Percentiles rank a stretch among this genome's conserved stretches.
These are phyloP conservation scores for Orbilia ellipsospora DNA, from an alignment of 2,329 filamentous ascomycete genomes.

Conservation along the genomic window DNA sequence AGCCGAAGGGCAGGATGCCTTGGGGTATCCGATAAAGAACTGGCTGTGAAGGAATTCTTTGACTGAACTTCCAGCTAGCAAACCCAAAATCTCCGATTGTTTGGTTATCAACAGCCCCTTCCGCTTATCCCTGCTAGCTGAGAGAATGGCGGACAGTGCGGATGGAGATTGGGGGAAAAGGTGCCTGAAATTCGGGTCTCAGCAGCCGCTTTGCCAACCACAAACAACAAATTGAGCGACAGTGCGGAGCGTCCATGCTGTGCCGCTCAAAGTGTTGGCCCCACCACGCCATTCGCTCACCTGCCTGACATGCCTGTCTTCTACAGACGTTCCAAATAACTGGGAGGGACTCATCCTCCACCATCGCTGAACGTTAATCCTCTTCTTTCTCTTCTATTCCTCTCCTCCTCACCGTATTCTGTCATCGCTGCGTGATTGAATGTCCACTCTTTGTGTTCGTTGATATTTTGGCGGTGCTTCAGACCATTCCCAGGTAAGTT, in stretches of 20 bases:
- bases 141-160: background rate
- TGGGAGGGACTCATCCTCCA: background rate
- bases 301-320: background rate
- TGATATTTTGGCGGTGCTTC: too few relatives aligned
- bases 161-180: background rate
- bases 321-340: too few relatives aligned
- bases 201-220: background rate
- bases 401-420: background rate
- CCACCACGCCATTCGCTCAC: background rate
- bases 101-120: background rate
- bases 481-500: too few relatives aligned
- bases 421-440: too few relatives aligned
- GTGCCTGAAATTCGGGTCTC: constrained; percentile 10
- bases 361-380: background rate
- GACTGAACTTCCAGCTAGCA: background rate
- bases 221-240: too few relatives aligned
- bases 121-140: background rate
- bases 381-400: background rate
- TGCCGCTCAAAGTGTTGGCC: constrained; percentile 7
- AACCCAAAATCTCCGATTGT: background rate
- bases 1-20: too few relatives aligned
- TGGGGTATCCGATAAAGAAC: too few relatives aligned
- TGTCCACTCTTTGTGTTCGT: too few relatives aligned
- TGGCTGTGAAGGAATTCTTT: background rate
- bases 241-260: background rate